phyloP scores from a whole-genome alignment of 23 red algal species.

The Gracilaria gracilis region DNA sequence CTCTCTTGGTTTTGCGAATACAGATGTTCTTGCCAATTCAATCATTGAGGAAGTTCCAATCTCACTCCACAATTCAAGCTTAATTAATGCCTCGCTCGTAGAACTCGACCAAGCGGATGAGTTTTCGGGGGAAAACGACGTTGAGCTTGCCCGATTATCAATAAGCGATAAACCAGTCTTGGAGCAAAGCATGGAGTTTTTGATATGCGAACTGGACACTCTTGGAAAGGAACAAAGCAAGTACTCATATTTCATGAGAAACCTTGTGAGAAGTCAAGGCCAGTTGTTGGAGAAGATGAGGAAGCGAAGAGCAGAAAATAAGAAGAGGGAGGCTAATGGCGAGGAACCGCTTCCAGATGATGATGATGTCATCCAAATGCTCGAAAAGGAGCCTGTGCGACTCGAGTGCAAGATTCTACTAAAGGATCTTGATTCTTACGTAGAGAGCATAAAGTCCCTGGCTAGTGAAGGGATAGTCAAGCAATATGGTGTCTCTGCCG shows the following conservation, averaged over 20 bases:
- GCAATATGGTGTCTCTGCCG: conserved; percentile 72
- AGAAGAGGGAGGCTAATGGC: conserved; percentile 52
- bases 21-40: conserved; percentile 13
- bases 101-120: conserved; percentile 70
- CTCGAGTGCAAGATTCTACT: conserved; percentile 85
- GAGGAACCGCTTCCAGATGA: conserved; percentile 93
- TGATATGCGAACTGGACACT: conserved; percentile 90
- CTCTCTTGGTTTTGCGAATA: conserved; percentile 73
- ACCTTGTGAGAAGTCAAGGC: conserved; percentile 68
- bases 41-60: conserved; percentile 96
- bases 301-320: conserved; percentile 83
- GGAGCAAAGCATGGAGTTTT: conserved; percentile 85
- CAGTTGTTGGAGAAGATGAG: conserved; percentile 85
- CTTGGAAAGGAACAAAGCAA: conserved; percentile 89
- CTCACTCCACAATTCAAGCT: conserved; percentile 72
- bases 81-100: conserved; percentile 83
- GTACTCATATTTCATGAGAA: conserved; percentile 94
- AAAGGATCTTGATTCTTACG: conserved; percentile 74
- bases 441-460: conserved; percentile 77
- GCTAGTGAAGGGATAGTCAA: conserved; percentile 80
- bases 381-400: conserved; percentile 76
- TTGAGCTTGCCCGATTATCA: conserved; percentile 77
- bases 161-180: conserved; percentile 77
- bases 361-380: conserved; percentile 74
- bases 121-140: conserved; percentile 75